phyloP scores from a whole-genome alignment of 805 yeast genomes.

The Cyberlindnera sargentensis region DNA sequence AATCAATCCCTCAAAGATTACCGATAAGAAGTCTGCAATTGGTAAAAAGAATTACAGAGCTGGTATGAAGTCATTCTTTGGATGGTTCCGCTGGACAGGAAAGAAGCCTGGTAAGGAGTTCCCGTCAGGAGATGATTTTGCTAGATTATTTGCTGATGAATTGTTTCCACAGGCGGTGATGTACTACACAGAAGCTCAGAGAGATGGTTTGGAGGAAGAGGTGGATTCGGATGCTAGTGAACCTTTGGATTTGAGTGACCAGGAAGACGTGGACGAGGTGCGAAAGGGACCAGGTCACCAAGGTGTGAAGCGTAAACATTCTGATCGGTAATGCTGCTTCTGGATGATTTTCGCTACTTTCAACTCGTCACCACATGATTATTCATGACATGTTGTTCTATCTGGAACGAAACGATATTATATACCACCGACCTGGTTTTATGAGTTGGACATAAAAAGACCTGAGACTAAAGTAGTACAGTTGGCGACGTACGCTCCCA shows the following conservation, averaged over 20 bases:
- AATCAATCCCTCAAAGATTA: conserved; percentile 48
- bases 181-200: conserved; percentile 68
- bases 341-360: no score
- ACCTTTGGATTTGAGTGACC: conserved; percentile 35
- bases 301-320: no score
- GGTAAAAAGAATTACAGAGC: conserved; percentile 56
- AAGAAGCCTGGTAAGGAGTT: conserved; percentile 68
- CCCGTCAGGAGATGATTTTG: conserved; percentile 72
- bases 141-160: conserved; percentile 68
- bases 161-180: conserved; percentile 80
- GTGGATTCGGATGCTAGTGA: conserved; percentile 48
- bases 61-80: conserved; percentile 80
- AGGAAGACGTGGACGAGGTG: conserved; percentile 2
- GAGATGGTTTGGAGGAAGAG: conserved; percentile 52
- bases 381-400: no score
- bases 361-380: no score
- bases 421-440: no score
- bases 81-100: conserved; percentile 86
- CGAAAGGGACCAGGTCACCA: no score
- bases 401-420: no score
- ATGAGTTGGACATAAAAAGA: no score
- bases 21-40: conserved; percentile 38
- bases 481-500: no score
- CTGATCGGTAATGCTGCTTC: no score
- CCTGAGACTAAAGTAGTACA: no score